Percentiles rank a stretch among this genome's conserved stretches.
phyloP scores from a whole-genome alignment of 352 stramenopile genomes.

The Globisporangium megalacanthum region DNA sequence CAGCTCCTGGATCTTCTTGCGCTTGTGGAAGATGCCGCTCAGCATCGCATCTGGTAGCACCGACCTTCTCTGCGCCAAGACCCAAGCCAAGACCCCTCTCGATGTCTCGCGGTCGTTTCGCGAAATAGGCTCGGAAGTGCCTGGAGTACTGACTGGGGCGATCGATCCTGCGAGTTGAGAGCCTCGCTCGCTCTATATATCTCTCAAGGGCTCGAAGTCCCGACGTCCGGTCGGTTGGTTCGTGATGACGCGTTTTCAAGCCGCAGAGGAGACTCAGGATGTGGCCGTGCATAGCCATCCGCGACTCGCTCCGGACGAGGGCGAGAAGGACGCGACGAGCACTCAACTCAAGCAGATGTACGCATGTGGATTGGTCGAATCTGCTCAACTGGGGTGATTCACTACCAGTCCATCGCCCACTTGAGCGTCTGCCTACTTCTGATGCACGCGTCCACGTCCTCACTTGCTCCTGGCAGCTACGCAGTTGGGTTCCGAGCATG shows the following conservation, averaged over 20 bases:
- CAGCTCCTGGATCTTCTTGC: conserved; percentile 73
- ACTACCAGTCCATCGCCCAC: neutral
- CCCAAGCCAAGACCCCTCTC: too few species aligned
- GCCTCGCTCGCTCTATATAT: too few species aligned
- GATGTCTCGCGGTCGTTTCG: too few species aligned
- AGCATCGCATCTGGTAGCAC: conserved; percentile 32
- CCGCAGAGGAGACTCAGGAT: neutral
- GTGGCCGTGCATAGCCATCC: neutral
- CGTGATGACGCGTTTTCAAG: neutral
- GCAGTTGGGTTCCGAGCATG: conserved; percentile 37
- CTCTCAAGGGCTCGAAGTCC: too few species aligned
- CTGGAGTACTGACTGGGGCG: too few species aligned
- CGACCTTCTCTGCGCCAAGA: too few species aligned
- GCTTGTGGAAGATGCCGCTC: conserved; percentile 72
- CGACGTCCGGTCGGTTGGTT: too few species aligned
- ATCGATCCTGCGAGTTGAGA: too few species aligned
- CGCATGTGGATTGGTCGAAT: neutral
- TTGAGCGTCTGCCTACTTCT: neutral
- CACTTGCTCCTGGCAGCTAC: conserved; percentile 22
- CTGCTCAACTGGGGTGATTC: too few species aligned
- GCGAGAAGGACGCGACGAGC: conserved; percentile 31
- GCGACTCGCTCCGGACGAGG: neutral
- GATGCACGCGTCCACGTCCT: neutral
- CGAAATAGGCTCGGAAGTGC: too few species aligned
- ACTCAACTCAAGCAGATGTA: conserved; percentile 36